Percentiles rank a stretch among this genome's conserved stretches.
Conservation (phyloP, 2,329 filamentous ascomycete species). For the Chaetomium strumarium region DNA sequence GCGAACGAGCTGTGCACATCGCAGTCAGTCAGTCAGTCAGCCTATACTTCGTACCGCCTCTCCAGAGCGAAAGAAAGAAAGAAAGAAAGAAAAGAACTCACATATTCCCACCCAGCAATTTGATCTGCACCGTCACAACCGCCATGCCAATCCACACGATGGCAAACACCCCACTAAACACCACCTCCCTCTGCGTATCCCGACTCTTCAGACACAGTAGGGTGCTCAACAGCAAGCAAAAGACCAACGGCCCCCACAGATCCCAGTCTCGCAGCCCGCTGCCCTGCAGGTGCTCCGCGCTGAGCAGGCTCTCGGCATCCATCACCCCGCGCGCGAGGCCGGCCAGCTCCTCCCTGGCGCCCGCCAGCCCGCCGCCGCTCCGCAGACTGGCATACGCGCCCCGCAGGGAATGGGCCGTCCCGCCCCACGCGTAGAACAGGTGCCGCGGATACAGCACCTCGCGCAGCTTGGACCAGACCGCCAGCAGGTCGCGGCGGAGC, state of each 20-base stretch:
- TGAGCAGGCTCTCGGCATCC: slow-evolving; percentile 55
- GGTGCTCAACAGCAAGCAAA: slow-evolving; percentile 82
- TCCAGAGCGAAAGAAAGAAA: slow-evolving; percentile 1
- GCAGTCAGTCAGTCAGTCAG: slow-evolving; percentile 29
- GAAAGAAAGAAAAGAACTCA: slow-evolving; percentile 44
- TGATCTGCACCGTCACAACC: slow-evolving; percentile 96
- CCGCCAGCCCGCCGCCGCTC: slow-evolving; percentile 47
- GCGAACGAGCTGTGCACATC: slow-evolving; percentile 72
- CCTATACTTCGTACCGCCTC: neutral
- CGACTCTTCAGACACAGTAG: slow-evolving; percentile 79
- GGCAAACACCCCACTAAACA: slow-evolving; percentile 95
- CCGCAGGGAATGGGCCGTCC: slow-evolving; percentile 44
- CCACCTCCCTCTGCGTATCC: slow-evolving; percentile 73
- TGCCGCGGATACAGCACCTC: slow-evolving; percentile 96
- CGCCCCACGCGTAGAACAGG: slow-evolving; percentile 67
- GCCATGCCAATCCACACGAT: slow-evolving; percentile 97
- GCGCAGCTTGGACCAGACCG: slow-evolving; percentile 96
- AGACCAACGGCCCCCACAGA: slow-evolving; percentile 93
- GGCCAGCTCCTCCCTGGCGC: slow-evolving; percentile 56
- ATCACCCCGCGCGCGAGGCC: slow-evolving; percentile 56
- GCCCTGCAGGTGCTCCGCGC: neutral
- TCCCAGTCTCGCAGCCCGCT: slow-evolving; percentile 59
- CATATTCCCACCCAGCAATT: slow-evolving; percentile 94
- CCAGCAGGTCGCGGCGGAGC: slow-evolving; percentile 82
- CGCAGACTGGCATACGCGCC: slow-evolving; percentile 58